Evolutionary conservation across 345 rosid genomes (phyloP), one percentile per base, ranked within the genome.

Genomic region (Salix viminalis): DNA sequence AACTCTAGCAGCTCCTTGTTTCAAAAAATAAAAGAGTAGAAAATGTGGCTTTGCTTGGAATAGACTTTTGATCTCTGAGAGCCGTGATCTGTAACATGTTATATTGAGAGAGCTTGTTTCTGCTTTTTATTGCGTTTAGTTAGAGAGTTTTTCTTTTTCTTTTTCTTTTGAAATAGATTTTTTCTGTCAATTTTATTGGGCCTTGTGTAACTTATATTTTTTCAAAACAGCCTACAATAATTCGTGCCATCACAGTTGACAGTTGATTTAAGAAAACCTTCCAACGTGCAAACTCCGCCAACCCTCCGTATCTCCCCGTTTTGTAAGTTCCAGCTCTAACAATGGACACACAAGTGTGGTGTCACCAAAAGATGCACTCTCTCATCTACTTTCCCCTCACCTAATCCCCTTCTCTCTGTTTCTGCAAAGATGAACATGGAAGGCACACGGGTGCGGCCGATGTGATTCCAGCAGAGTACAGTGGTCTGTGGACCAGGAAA

Each of bases 401-500:
- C 77, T 77, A 42, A 71, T 30, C 71, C 79, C 58, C 88, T 92
- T 80, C 84, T 89, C 77, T 81, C 84, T 34, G 37, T 34, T 34
- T 34, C 6, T 5, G 37, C 21, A 36, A 46, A n/a, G 26, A 32
- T 50, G 44, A 41, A 23, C 18, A 67, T 34, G 7, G 37, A 34
- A 34, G 37, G 37, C 37, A 7, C 77, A 50, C 37, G 14, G 85
- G 86, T 78, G 97, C 89, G 69, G 70, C 82, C 37, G 6, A 5
- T 34, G 84, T 37, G 72, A 52, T 88, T 67, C 98, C 96, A 2
- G 81, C 85, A 10, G 89, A 79, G 93, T 42, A 85, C 86, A 12
- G 81, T 91, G 64, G 88, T 91, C 71, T 90, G 90, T 76, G 97
- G 99, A 36, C 81, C 85, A 0, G 99, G 97, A 26, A 93, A 88